phyloP scores from a whole-genome alignment of 805 yeast genomes.

The Isabelozyma rhagii region DNA sequence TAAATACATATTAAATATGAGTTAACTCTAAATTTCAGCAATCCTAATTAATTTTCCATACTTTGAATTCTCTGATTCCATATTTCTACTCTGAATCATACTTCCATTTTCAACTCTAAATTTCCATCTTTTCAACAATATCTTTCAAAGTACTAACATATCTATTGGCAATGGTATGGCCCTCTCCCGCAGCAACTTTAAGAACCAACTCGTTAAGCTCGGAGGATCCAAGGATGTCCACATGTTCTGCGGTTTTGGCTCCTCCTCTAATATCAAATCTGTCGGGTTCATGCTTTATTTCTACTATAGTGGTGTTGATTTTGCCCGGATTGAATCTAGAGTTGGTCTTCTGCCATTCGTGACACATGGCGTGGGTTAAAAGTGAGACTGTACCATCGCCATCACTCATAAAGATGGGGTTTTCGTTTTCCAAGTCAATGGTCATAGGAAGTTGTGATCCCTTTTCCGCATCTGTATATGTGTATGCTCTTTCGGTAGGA shows the following conservation, averaged over 20 bases:
- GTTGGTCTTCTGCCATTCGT: constrained; percentile 72
- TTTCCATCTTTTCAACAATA: constrained; percentile 57
- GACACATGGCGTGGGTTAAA: constrained; percentile 85
- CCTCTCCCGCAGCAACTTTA: constrained; percentile 78
- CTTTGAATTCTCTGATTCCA: too few relatives aligned
- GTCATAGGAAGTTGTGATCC: constrained; percentile 59
- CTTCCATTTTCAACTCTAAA: constrained; percentile 17
- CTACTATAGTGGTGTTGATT: constrained; percentile 73
- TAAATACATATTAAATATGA: too few relatives aligned
- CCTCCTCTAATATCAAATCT: constrained; percentile 95
- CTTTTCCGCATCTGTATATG: constrained; percentile 64
- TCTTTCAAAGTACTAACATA: constrained; percentile 56
- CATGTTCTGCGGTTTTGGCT: constrained; percentile 96
- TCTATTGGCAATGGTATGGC: constrained; percentile 60
- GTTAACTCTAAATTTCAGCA: too few relatives aligned
- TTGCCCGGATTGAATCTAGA: constrained; percentile 79
- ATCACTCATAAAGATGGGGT: constrained; percentile 77
- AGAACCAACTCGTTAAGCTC: constrained; percentile 84
- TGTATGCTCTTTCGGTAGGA: constrained; percentile 91
- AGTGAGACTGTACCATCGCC: constrained; percentile 96
- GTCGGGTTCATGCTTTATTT: constrained; percentile 91
- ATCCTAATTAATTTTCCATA: too few relatives aligned
- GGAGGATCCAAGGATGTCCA: constrained; percentile 91
- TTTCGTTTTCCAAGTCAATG: constrained; percentile 59
- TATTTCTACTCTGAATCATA: not conserved